Percentiles rank a stretch among this genome's conserved stretches.
These are phyloP conservation scores for Gautieria morchelliformis DNA, from an alignment of 768 basidiomycete species.

Conservation along the genomic window DNA sequence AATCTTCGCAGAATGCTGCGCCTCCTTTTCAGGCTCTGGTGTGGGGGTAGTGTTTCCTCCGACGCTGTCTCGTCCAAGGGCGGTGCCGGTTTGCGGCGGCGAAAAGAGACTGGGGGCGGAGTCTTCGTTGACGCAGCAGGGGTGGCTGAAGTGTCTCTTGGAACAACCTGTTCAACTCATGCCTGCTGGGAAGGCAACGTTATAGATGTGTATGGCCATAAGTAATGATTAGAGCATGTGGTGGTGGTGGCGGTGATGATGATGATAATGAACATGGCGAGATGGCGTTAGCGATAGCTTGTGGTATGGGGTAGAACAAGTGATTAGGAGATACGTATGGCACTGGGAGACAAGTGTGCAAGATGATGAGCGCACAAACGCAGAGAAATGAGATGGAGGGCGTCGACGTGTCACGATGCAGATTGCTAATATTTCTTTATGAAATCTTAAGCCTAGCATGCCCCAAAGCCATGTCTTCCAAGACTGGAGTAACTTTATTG, in stretches of 20 bases:
- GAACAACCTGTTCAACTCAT: too few species aligned
- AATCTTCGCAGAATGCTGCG: slow-evolving; percentile 24
- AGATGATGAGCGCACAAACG: not conserved
- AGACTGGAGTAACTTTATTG: slow-evolving; percentile 7
- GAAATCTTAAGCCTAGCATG: slow-evolving; percentile 64
- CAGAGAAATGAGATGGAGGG: not conserved
- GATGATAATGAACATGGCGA: not conserved
- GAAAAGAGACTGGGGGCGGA: not conserved
- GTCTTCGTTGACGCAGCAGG: not conserved
- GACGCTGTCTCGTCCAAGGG: not conserved
- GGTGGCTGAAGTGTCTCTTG: too few species aligned
- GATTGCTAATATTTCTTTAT: slow-evolving; percentile 67
- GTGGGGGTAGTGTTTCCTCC: not conserved
- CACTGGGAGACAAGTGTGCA: not conserved
- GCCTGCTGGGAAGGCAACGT: too few species aligned
- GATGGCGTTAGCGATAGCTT: not conserved
- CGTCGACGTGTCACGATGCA: not conserved
- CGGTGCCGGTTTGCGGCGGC: not conserved
- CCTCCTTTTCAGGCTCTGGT: slow-evolving; percentile 6
- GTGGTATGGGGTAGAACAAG: not conserved
- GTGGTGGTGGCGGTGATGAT: not conserved
- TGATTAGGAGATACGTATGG: not conserved
- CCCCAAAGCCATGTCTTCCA: slow-evolving; percentile 57
- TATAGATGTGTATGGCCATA: slow-evolving; percentile 13
- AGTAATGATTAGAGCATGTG: not conserved